These are phyloP conservation scores for Fusarium nurragi DNA, from an alignment of 2,329 filamentous ascomycete genomes.

Conservation along the genomic window DNA sequence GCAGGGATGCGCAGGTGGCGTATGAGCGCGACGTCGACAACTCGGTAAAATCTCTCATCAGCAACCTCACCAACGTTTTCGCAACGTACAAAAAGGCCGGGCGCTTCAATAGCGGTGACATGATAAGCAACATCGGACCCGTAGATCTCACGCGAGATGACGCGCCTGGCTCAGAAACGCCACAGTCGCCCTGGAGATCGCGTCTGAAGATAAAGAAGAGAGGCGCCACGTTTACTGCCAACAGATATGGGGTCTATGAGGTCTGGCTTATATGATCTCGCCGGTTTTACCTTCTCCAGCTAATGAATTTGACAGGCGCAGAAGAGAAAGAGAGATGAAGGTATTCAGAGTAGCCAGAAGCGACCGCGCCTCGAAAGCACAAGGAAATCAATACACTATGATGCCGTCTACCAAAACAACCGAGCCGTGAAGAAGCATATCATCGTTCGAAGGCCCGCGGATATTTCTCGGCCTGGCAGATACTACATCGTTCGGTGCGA, in stretches of 20 bases:
- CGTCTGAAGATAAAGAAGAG: background rate
- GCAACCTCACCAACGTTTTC: background rate
- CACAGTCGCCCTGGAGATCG: background rate
- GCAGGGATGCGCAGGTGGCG: conserved; percentile 9
- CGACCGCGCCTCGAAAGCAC: background rate
- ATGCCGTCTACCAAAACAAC: conserved; percentile 29
- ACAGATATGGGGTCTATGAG: conserved; percentile 4
- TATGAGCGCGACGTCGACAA: conserved; percentile 9
- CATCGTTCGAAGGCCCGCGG: conserved; percentile 16
- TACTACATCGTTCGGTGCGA: conserved; percentile 34
- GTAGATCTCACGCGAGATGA: background rate
- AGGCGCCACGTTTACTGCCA: conserved; percentile 1
- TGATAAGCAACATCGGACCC: background rate
- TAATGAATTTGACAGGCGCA: conserved; percentile 1
- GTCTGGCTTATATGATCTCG: background rate
- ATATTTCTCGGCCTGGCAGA: background rate
- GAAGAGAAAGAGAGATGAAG: conserved; percentile 14
- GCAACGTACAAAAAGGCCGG: background rate
- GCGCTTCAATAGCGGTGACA: background rate
- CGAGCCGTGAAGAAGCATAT: conserved; percentile 29
- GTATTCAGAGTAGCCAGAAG: background rate
- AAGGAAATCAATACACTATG: conserved; percentile 22
- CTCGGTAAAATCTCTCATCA: conserved; percentile 10
- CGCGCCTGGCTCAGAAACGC: background rate
- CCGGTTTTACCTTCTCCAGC: background rate